A percentile compares a stretch with the other conserved stretches of the same genome.
phyloP scores from a whole-genome alignment of 164 flowering plant species.

The Chloranthus sessilifolius region DNA sequence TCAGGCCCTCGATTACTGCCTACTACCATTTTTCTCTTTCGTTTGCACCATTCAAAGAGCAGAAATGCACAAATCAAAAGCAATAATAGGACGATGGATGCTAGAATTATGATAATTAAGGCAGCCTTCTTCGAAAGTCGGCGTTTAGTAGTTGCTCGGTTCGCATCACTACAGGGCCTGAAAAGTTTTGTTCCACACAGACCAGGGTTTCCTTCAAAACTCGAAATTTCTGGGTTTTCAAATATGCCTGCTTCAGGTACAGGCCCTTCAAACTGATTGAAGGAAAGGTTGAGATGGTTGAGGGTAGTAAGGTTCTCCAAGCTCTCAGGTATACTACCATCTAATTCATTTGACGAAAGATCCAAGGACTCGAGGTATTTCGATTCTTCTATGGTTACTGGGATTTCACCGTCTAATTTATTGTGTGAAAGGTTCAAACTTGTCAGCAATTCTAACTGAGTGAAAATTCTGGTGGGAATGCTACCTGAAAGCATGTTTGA shows the following conservation, averaged over 20 bases:
- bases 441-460: conserved; percentile 22
- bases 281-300: conserved; percentile 61
- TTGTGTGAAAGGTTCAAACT: conserved; percentile 63
- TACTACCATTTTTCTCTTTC: conserved; percentile 14
- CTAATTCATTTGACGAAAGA: conserved; percentile 53
- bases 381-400: conserved; percentile 34
- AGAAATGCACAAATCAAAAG: conserved; percentile 25
- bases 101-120: conserved; percentile 30
- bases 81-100: conserved; percentile 26
- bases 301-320: conserved; percentile 36
- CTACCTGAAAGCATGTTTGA: conserved; percentile 45
- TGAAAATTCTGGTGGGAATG: conserved; percentile 35
- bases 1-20: conserved; percentile 17
- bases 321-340: conserved; percentile 51
- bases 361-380: conserved; percentile 45
- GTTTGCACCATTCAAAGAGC: conserved; percentile 11
- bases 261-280: conserved; percentile 63
- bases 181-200: conserved; percentile 54
- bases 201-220: conserved; percentile 49
- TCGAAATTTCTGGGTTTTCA: conserved; percentile 23
- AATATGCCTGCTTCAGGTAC: conserved; percentile 58
- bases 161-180: conserved; percentile 30
- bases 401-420: conserved; percentile 42
- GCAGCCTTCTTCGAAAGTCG: conserved; percentile 30
- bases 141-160: conserved; percentile 9